Percentiles rank a stretch among this genome's conserved stretches.
Evolutionary conservation across 2,329 filamentous ascomycete genomes (phyloP).

Genomic region (Ceratocystiopsis minuta): DNA sequence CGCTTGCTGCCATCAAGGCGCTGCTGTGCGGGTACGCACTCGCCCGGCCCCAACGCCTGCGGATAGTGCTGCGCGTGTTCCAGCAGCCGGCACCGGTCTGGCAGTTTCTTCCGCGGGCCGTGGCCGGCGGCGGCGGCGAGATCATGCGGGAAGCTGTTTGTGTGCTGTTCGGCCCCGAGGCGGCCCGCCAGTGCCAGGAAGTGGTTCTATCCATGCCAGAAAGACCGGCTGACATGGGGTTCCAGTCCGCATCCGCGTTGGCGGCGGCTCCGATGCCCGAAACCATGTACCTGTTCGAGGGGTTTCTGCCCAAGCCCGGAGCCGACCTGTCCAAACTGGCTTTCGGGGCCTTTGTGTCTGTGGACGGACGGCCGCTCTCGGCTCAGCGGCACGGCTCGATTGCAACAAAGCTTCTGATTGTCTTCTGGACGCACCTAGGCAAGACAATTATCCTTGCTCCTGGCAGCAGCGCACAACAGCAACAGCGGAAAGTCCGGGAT

Average conservation of each 20-base stretch:
- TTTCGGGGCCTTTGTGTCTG: conserved; percentile 43
- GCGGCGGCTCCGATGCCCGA: no score
- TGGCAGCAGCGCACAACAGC: not conserved
- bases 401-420: conserved; percentile 37
- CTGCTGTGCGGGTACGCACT: conserved; percentile 48
- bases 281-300: conserved; percentile 23
- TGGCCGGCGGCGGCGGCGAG: conserved; percentile 9
- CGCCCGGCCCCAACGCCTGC: conserved; percentile 39
- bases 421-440: conserved; percentile 27
- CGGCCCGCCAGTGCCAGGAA: conserved; percentile 5
- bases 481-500: conserved; percentile 19
- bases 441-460: not conserved
- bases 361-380: conserved; percentile 50
- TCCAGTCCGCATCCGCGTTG: no score
- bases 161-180: conserved; percentile 39
- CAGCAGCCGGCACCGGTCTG: conserved; percentile 15
- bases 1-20: conserved; percentile 36
- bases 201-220: not conserved
- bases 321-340: conserved; percentile 25
- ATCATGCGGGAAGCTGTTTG: conserved; percentile 37
- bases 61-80: conserved; percentile 40
- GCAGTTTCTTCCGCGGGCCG: conserved; percentile 11
- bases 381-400: conserved; percentile 28
- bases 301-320: conserved; percentile 36
- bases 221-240: conserved; percentile 15